These are phyloP conservation scores for Fomitiporia mediterranea DNA, from an alignment of 1,284 basidiomycete species.

Conservation along the genomic window DNA sequence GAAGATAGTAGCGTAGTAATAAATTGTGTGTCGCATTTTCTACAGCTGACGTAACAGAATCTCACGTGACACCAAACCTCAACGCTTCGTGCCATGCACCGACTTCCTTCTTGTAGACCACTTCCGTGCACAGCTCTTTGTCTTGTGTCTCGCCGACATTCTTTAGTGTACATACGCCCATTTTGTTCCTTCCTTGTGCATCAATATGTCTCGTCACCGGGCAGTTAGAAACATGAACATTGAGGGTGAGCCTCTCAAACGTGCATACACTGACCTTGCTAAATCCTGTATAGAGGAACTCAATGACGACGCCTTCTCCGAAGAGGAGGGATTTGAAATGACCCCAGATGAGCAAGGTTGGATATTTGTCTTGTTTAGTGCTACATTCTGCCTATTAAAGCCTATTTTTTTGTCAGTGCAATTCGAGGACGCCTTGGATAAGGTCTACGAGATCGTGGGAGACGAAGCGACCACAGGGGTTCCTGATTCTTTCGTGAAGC, in stretches of 20 bases:
- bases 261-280: conserved; percentile 23
- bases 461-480: conserved; percentile 61
- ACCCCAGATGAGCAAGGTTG: conserved; percentile 69
- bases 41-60: not conserved
- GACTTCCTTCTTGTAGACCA: too few relatives aligned
- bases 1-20: not conserved
- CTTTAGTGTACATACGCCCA: not conserved
- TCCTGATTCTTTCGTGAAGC: conserved; percentile 71
- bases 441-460: conserved; percentile 66
- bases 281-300: conserved; percentile 59
- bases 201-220: conserved; percentile 82
- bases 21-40: not conserved
- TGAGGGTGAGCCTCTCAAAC: conserved; percentile 48
- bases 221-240: conserved; percentile 87
- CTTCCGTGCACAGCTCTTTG: too few relatives aligned
- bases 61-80: not conserved
- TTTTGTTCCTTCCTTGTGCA: not conserved
- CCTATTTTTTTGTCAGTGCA: conserved; percentile 45
- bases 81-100: too few relatives aligned
- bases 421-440: conserved; percentile 66
- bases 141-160: too few relatives aligned
- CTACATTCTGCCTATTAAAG: not conserved
- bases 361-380: conserved; percentile 15
- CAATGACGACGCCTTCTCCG: conserved; percentile 65
- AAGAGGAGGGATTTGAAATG: conserved; percentile 61